A percentile compares a stretch with the other conserved stretches of the same genome.
Evolutionary conservation across 192 early-diverging fungal species (phyloP).

Genomic region (Entophlyctis luteolus): DNA sequence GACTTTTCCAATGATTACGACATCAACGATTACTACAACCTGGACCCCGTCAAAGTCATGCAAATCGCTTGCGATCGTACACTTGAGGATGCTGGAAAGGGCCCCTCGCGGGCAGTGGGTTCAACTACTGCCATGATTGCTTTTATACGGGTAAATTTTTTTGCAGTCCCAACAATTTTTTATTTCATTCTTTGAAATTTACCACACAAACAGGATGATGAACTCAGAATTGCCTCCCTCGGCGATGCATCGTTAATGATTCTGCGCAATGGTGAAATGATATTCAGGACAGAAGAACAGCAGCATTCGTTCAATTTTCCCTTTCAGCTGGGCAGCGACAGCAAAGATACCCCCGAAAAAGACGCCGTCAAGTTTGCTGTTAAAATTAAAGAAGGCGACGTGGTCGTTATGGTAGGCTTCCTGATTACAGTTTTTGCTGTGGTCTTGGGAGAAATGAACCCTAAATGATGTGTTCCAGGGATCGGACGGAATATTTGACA

Average conservation of each 20-base stretch:
- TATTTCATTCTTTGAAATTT: too few relatives aligned
- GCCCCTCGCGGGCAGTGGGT: constrained; percentile 73
- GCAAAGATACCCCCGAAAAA: constrained; percentile 66
- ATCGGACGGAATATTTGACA: constrained; percentile 95
- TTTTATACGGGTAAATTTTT: constrained; percentile 58
- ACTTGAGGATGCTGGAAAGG: constrained; percentile 60
- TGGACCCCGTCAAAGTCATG: constrained; percentile 80
- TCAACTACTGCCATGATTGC: constrained; percentile 88
- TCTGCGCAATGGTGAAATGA: constrained; percentile 79
- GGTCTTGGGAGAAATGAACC: neutral
- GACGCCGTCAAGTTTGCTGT: constrained; percentile 81
- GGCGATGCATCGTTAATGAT: constrained; percentile 92
- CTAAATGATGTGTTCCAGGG: constrained; percentile 39
- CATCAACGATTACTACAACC: constrained; percentile 70
- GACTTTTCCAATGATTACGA: constrained; percentile 67
- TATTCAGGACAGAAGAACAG: constrained; percentile 94
- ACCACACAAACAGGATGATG: constrained; percentile 84
- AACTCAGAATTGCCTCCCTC: constrained; percentile 88
- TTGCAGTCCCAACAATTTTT: neutral
- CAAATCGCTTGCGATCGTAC: constrained; percentile 73
- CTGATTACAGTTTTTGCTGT: too few relatives aligned
- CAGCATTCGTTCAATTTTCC: constrained; percentile 99
- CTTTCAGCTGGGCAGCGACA: constrained; percentile 87
- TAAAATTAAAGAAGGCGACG: constrained; percentile 86
- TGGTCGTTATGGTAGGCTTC: constrained; percentile 65